Percentiles rank a stretch among this genome's conserved stretches.
These are phyloP conservation scores for Larix kaempferi DNA, from an alignment of 75 land plant genomes.

Conservation along the genomic window DNA sequence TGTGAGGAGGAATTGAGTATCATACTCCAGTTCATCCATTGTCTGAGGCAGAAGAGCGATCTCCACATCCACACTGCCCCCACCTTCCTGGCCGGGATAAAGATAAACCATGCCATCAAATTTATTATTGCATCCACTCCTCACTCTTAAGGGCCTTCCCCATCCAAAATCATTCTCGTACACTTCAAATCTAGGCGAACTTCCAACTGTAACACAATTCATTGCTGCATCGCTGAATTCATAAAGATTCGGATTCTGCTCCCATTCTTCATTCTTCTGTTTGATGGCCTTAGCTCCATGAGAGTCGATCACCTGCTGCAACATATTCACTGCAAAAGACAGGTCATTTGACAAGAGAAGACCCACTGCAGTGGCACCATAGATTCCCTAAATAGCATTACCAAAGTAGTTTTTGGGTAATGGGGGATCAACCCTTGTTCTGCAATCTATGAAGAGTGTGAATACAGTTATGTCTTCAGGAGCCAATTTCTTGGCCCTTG, in stretches of 20 bases:
- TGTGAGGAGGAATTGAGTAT: conserved; percentile 29
- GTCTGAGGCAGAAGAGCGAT: conserved; percentile 34
- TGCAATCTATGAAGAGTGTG: too few species aligned
- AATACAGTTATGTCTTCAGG: too few species aligned
- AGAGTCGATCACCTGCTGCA: too few species aligned
- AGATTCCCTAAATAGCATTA: too few species aligned
- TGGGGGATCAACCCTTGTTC: too few species aligned
- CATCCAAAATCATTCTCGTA: conserved; percentile 72
- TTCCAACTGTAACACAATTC: conserved; percentile 63
- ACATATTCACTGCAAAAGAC: too few species aligned
- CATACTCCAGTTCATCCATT: conserved; percentile 57
- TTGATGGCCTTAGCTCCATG: conserved; percentile 31
- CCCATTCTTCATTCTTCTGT: conserved; percentile 41
- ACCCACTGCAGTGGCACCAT: too few species aligned
- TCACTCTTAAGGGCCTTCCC: conserved; percentile 56
- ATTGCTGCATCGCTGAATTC: conserved; percentile 54
- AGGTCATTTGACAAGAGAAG: too few species aligned
- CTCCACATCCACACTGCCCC: conserved; percentile 51
- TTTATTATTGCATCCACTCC: conserved; percentile 58
- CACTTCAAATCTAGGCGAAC: conserved; percentile 76
- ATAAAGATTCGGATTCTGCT: conserved; percentile 44
- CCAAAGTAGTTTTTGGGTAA: too few species aligned
- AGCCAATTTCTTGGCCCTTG: too few species aligned
- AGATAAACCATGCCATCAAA: conserved; percentile 74
- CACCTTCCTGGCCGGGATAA: conserved; percentile 47